A percentile compares a stretch with the other conserved stretches of the same genome.
Evolutionary conservation across 176 grass and related monocot genomes (phyloP).

Genomic region (Chloris gayana): DNA sequence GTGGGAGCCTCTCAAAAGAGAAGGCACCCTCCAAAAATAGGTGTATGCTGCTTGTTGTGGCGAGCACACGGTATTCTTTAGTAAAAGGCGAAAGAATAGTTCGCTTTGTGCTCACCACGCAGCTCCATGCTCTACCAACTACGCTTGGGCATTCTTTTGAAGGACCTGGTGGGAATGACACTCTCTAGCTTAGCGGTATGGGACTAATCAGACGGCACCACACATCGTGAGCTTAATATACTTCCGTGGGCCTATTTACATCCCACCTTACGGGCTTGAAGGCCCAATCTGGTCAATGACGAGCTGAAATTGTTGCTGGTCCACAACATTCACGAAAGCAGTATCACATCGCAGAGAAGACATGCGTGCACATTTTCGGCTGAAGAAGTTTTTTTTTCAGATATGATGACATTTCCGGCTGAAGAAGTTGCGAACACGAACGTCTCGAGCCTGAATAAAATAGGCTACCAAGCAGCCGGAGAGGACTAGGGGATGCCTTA

Average conservation of each 20-base stretch:
- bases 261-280: background rate
- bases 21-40: slow-evolving; percentile 27
- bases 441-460: background rate
- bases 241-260: background rate
- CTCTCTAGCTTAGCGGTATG: background rate
- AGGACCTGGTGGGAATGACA: background rate
- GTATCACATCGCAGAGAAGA: background rate
- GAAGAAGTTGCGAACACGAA: slow-evolving; percentile 8
- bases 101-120: slow-evolving; percentile 44
- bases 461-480: background rate
- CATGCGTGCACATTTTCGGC: background rate
- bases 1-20: slow-evolving; percentile 25
- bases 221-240: background rate
- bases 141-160: background rate
- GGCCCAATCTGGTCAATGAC: background rate
- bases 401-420: too few relatives aligned
- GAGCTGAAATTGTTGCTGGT: too few relatives aligned
- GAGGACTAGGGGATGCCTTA: background rate
- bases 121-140: background rate
- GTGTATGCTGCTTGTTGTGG: slow-evolving; percentile 35
- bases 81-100: slow-evolving; percentile 77
- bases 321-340: too few relatives aligned
- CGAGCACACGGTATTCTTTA: slow-evolving; percentile 67
- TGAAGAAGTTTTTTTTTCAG: slow-evolving; percentile 15
- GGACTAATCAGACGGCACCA: slow-evolving; percentile 19